Evolutionary conservation across 805 yeast genomes (phyloP).

Genomic region (Metschnikowia gelsemii): DNA sequence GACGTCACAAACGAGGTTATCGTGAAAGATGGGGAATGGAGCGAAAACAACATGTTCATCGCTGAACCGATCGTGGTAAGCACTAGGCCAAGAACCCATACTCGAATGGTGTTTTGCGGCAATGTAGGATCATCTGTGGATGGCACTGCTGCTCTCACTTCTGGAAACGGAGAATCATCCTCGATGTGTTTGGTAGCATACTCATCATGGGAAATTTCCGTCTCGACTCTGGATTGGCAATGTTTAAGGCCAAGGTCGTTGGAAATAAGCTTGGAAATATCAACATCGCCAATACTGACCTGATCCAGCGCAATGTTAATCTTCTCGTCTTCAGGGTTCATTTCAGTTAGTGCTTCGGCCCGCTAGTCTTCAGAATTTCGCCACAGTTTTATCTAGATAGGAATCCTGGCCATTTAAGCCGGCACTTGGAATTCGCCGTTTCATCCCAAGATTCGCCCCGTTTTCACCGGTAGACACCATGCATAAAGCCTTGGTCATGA

Average conservation of each 20-base stretch:
- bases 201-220: slow-evolving; percentile 1
- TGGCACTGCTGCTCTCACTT: slow-evolving; percentile 26
- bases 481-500: too few species aligned
- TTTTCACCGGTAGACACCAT: too few species aligned
- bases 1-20: slow-evolving; percentile 28
- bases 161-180: slow-evolving; percentile 24
- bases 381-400: neutral
- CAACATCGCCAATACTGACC: slow-evolving; percentile 3
- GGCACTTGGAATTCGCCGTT: too few species aligned
- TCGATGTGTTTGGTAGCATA: neutral
- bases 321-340: slow-evolving; percentile 8
- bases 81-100: slow-evolving; percentile 23
- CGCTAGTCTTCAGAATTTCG: neutral
- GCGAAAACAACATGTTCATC: slow-evolving; percentile 27
- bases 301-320: slow-evolving; percentile 5
- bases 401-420: too few species aligned
- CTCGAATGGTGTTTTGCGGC: slow-evolving; percentile 22
- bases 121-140: slow-evolving; percentile 20
- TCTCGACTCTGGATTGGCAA: neutral
- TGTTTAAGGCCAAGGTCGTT: neutral
- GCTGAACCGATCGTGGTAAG: slow-evolving; percentile 28
- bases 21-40: slow-evolving; percentile 27
- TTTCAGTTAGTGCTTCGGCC: neutral
- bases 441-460: too few species aligned
- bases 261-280: too few species aligned